Conservation (phyloP, 163 green algal species). For the Prototheca cutis region DNA sequence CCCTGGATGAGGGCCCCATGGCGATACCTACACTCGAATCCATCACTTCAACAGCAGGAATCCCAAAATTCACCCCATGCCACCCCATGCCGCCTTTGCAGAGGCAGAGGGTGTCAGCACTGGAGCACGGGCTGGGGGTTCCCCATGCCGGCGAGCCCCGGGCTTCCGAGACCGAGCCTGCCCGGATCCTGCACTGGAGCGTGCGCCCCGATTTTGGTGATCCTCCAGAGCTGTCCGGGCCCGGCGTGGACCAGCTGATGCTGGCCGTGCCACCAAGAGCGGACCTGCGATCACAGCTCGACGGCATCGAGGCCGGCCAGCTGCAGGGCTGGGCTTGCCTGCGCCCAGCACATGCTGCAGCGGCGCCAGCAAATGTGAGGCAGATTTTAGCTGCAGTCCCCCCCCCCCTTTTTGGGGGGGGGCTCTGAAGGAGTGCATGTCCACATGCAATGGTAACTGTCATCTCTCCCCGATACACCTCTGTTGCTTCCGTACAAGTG, state of each 20-base stretch:
- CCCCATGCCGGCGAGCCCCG: too few relatives aligned
- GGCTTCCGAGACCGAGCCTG: too few relatives aligned
- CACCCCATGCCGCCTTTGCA: not conserved
- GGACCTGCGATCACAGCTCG: conserved; percentile 16
- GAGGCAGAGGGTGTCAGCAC: not conserved
- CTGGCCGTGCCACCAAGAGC: not conserved
- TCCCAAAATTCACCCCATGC: too few relatives aligned
- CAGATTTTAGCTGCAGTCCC: too few relatives aligned
- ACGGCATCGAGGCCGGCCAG: conserved; percentile 30
- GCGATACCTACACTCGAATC: not conserved
- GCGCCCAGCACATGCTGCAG: not conserved
- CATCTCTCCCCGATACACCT: too few relatives aligned
- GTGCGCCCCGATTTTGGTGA: conserved; percentile 14
- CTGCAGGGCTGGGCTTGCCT: conserved; percentile 42
- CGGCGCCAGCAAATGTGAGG: conserved; percentile 4
- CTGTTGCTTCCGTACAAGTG: too few relatives aligned
- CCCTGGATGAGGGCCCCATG: too few relatives aligned
- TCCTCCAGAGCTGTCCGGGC: conserved; percentile 15
- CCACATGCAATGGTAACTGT: too few relatives aligned
- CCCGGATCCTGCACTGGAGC: conserved; percentile 29
- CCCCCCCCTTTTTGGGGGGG: too few relatives aligned
- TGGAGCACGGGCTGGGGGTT: not conserved
- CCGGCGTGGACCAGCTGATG: conserved; percentile 9
- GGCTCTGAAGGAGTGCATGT: too few relatives aligned
- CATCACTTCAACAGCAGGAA: too few relatives aligned